phyloP scores from a whole-genome alignment of 352 stramenopile species.

The Pythium brachiatum region DNA sequence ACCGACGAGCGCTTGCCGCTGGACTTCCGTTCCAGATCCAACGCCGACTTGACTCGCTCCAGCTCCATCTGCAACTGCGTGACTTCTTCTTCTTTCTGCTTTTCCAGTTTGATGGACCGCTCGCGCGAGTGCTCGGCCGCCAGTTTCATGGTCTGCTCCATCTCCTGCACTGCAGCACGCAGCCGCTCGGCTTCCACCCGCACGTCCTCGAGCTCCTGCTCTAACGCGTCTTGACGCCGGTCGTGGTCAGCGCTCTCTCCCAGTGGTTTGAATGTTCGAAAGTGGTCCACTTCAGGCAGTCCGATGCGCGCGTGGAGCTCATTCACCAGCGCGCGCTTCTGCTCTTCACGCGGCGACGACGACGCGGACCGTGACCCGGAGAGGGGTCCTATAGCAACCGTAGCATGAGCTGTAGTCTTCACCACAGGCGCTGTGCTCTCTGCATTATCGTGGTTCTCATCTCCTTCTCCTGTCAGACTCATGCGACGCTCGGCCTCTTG shows the following conservation, averaged over 20 bases:
- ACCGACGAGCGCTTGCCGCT: constrained; percentile 38
- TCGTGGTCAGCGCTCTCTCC: constrained; percentile 43
- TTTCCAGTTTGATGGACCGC: constrained; percentile 56
- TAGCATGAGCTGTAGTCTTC: too few relatives aligned
- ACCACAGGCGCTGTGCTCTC: neutral
- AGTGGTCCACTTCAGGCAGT: constrained; percentile 59
- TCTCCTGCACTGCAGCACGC: constrained; percentile 51
- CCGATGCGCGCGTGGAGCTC: constrained; percentile 70
- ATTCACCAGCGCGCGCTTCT: constrained; percentile 76
- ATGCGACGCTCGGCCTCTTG: constrained; percentile 17
- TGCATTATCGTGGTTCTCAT: neutral
- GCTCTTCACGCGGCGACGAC: constrained; percentile 43
- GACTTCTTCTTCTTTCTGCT: constrained; percentile 54
- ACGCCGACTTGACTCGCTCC: constrained; percentile 43
- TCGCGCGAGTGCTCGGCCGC: constrained; percentile 50
- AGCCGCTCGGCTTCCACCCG: constrained; percentile 59
- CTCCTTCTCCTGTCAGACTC: neutral
- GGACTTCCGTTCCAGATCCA: constrained; percentile 45
- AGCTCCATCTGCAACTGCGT: constrained; percentile 49
- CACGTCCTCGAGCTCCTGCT: constrained; percentile 52
- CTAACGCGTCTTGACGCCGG: constrained; percentile 43
- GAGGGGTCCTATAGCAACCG: neutral
- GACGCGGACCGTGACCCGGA: neutral
- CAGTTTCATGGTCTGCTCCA: constrained; percentile 50
- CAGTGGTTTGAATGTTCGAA: constrained; percentile 74